Evolutionary conservation across 768 basidiomycete genomes (phyloP).

Genomic region (Xerocomellus dryophilus): DNA sequence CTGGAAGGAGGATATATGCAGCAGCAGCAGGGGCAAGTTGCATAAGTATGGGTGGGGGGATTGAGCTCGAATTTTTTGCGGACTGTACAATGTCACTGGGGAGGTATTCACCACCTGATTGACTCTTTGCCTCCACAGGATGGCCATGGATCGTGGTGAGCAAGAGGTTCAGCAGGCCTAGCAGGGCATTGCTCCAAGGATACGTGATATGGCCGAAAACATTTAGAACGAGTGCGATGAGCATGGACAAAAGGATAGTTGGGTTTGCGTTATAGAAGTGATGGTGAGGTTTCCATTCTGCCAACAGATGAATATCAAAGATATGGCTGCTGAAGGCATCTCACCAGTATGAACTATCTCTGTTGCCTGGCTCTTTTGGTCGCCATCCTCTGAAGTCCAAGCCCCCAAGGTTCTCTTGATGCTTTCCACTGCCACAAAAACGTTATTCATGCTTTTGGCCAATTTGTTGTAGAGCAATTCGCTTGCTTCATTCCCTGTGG

Average conservation of each 20-base stretch:
- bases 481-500: not conserved
- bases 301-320: not conserved
- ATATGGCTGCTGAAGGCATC: not conserved
- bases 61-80: slow-evolving; percentile 19
- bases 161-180: not conserved
- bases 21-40: slow-evolving; percentile 30
- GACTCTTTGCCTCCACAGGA: not conserved
- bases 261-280: not conserved
- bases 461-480: not conserved
- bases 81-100: slow-evolving; percentile 19
- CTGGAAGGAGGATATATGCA: slow-evolving; percentile 10
- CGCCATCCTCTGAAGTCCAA: not conserved
- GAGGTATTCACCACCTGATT: not conserved
- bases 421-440: not conserved
- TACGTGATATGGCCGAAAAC: not conserved
- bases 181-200: not conserved
- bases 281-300: not conserved
- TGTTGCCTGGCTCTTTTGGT: not conserved
- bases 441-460: not conserved
- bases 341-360: not conserved
- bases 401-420: not conserved
- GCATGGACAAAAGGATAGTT: not conserved
- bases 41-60: slow-evolving; percentile 15
- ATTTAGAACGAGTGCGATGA: not conserved
- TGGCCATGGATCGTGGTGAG: not conserved